Evolutionary conservation across 176 grass and related monocot genomes (phyloP).

Genomic region (Stipa capillata): DNA sequence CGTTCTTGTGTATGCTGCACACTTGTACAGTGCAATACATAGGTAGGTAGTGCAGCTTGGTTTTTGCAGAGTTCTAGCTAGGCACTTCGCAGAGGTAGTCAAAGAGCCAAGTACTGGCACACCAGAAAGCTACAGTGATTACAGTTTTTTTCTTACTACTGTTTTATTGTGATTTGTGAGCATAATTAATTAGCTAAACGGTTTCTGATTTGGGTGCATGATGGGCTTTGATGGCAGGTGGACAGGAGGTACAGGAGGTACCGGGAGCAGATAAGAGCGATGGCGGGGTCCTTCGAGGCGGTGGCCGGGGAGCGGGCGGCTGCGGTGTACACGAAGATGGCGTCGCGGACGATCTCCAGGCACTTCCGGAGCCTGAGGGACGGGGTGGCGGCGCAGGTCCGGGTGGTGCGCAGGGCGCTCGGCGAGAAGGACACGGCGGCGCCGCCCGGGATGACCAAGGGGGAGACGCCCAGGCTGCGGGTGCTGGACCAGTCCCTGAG

Average conservation of each 20-base stretch:
- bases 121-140: neutral
- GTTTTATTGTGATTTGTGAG: neutral
- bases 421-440: conserved; percentile 52
- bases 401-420: conserved; percentile 33
- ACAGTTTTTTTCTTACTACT: neutral
- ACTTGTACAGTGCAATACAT: conserved; percentile 29
- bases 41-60: conserved; percentile 26
- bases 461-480: conserved; percentile 63
- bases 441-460: conserved; percentile 26
- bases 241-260: conserved; percentile 80
- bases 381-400: conserved; percentile 54
- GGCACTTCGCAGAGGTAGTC: neutral
- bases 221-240: conserved; percentile 41
- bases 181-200: too few species aligned
- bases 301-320: conserved; percentile 59
- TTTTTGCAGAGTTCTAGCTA: conserved; percentile 7
- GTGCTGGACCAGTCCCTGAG: conserved; percentile 73
- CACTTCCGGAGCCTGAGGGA: conserved; percentile 75
- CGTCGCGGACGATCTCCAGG: conserved; percentile 70
- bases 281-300: conserved; percentile 66
- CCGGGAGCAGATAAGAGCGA: conserved; percentile 60
- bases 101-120: neutral
- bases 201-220: too few species aligned
- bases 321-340: conserved; percentile 49
- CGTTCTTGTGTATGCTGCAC: conserved; percentile 9